Evolutionary conservation across 2,329 filamentous ascomycete genomes (phyloP).

Genomic region (Scedosporium aurantiacum): DNA sequence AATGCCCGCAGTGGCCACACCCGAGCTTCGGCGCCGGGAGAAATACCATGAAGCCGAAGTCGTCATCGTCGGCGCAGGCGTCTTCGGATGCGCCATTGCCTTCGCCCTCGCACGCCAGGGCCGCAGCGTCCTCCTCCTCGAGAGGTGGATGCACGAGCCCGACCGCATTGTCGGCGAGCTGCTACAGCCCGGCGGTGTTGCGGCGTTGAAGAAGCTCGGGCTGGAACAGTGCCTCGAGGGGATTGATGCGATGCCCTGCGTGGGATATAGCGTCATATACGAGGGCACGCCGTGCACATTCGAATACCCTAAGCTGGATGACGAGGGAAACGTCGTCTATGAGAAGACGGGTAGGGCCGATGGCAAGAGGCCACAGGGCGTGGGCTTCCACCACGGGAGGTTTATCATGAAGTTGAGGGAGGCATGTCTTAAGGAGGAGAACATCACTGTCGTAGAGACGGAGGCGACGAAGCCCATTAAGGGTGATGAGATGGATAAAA

Average conservation of each 20-base stretch:
- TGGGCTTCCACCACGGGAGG: conserved; percentile 85
- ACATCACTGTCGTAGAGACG: conserved; percentile 86
- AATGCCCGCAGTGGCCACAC: not conserved
- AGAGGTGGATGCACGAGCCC: conserved; percentile 81
- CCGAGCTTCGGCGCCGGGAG: conserved; percentile 12
- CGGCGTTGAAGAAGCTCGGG: conserved; percentile 69
- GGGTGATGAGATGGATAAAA: conserved; percentile 54
- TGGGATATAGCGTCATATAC: conserved; percentile 83
- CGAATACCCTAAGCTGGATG: conserved; percentile 60
- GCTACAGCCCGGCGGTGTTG: conserved; percentile 82
- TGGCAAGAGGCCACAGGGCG: conserved; percentile 47
- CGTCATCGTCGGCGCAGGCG: conserved; percentile 82
- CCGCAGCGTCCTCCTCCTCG: conserved; percentile 79
- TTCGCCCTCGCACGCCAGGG: conserved; percentile 79
- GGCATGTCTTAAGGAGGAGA: conserved; percentile 62
- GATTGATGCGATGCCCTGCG: conserved; percentile 74
- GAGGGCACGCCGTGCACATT: conserved; percentile 63
- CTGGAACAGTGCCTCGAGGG: conserved; percentile 71
- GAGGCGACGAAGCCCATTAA: conserved; percentile 69
- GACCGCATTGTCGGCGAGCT: conserved; percentile 94
- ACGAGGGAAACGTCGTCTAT: conserved; percentile 26
- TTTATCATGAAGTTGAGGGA: conserved; percentile 76
- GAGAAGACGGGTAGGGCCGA: conserved; percentile 16
- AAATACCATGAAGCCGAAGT: conserved; percentile 62
- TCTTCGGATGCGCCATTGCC: conserved; percentile 80